These are phyloP conservation scores for Seiridium unicorne DNA, from an alignment of 2,329 filamentous ascomycete species.

Conservation along the genomic window DNA sequence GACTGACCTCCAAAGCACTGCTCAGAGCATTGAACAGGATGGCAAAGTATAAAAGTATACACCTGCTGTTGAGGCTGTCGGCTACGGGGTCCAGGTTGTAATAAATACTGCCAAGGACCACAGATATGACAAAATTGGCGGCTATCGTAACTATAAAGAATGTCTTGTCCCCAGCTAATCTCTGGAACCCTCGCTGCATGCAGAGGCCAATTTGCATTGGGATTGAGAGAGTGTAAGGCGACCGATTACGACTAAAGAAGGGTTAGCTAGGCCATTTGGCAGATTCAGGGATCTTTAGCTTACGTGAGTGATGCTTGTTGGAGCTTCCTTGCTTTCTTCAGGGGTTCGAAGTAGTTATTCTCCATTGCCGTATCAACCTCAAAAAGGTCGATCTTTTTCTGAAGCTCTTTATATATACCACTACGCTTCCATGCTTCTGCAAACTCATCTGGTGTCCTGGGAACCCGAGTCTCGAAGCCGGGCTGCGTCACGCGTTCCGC, in stretches of 20 bases:
- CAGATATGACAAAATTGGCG: conserved; percentile 72
- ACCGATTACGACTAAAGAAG: too few relatives aligned
- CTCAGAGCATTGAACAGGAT: conserved; percentile 84
- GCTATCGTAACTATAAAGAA: conserved; percentile 56
- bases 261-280: too few relatives aligned
- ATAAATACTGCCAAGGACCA: conserved; percentile 80
- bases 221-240: too few relatives aligned
- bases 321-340: not conserved
- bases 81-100: conserved; percentile 69
- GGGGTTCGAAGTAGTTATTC: too few relatives aligned
- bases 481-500: conserved; percentile 57
- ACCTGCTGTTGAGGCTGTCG: conserved; percentile 73
- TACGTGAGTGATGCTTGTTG: conserved; percentile 14
- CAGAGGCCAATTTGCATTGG: too few relatives aligned
- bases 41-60: conserved; percentile 82
- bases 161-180: conserved; percentile 46
- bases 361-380: conserved; percentile 6
- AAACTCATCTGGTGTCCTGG: conserved; percentile 59
- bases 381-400: conserved; percentile 1
- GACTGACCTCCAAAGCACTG: conserved; percentile 64
- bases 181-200: conserved; percentile 58
- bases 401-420: not conserved
- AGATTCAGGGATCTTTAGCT: not conserved
- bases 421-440: not conserved
- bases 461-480: conserved; percentile 53